Evolutionary conservation across 2,329 filamentous ascomycete genomes (phyloP), one percentile per base, ranked within the genome.

Genomic region (Colletotrichum neosansevieriae): DNA sequence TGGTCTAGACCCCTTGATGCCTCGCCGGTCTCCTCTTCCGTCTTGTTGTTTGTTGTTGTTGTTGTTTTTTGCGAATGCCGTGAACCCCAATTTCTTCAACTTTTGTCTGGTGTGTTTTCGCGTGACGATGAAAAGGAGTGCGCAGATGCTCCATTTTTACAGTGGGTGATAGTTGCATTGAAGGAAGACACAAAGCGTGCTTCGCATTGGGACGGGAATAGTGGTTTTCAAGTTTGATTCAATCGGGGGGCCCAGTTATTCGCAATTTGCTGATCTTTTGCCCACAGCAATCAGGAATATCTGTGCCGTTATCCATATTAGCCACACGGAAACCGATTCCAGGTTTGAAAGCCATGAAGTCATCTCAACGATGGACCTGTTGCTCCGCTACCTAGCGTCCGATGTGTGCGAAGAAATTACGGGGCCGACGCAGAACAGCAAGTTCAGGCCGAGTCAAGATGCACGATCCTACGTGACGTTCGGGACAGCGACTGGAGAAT

Each of bases 241-340:
- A n/a, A 24, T 19, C 15, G 38, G 19, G 0, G 0, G 54, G 38
- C 47, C 54, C 40, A 49, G 13, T 64, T 21, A 44, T 50, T 62
- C 58, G 47, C 49, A 61, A 13, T 42, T 17, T 50, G 50, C 36
- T 54, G 13, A n/a, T 24, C 21, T 44, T 54, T 4, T 6, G 29
- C 12, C 32, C 32, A 32, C 19, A 2, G 0, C 32, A 4, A 12
- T 4, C 34, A 54, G 2, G 6, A 21, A 13, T 4, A 4, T 5
- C 32, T 21, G 58, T 63, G 58, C 64, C 64, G 64, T 57, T 19
- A 57, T 67, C 64, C 64, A 67, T 67, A 63, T 63, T 67, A 51
- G 19, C n/a, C 45, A 13, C 38, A 13, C 21, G 44, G 44, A 6
- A 45, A 38, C 3, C 7, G 36, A 56, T 58, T 53, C 50, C 58